These are phyloP conservation scores for Lentinula sp. DNA, from an alignment of 768 basidiomycete species.

Conservation along the genomic window DNA sequence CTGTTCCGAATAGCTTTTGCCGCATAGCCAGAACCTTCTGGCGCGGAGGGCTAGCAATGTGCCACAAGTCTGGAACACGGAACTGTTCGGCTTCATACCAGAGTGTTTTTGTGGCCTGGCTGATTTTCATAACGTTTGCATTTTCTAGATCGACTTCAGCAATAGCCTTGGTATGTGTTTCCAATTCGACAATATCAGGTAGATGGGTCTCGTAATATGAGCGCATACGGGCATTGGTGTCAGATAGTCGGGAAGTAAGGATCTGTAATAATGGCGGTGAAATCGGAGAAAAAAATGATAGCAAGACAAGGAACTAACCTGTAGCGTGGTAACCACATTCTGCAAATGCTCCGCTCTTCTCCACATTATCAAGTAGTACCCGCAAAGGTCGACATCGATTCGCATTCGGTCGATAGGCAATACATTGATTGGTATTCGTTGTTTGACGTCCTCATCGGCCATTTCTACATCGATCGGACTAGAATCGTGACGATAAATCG, in stretches of 20 bases:
- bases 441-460: background rate
- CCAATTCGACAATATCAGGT: slow-evolving; percentile 39
- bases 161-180: slow-evolving; percentile 39
- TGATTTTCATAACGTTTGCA: slow-evolving; percentile 43
- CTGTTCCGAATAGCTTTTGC: slow-evolving; percentile 62
- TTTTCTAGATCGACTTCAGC: slow-evolving; percentile 45
- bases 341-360: slow-evolving; percentile 63
- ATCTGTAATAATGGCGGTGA: slow-evolving; percentile 22
- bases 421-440: slow-evolving; percentile 18
- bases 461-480: background rate
- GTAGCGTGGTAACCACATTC: slow-evolving; percentile 56
- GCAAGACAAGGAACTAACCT: slow-evolving; percentile 27
- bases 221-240: slow-evolving; percentile 51
- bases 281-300: slow-evolving; percentile 5
- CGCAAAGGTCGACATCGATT: slow-evolving; percentile 75
- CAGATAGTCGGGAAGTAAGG: slow-evolving; percentile 46
- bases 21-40: slow-evolving; percentile 60
- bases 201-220: slow-evolving; percentile 53
- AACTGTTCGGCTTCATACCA: slow-evolving; percentile 72
- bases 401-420: slow-evolving; percentile 62
- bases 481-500: background rate
- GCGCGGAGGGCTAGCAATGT: slow-evolving; percentile 52
- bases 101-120: slow-evolving; percentile 60
- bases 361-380: slow-evolving; percentile 64
- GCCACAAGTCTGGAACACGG: slow-evolving; percentile 60